Base-by-base conservation (phyloP, 2,329 filamentous ascomycete genomes). In the Proliferodiscus dingleyae region DNA sequence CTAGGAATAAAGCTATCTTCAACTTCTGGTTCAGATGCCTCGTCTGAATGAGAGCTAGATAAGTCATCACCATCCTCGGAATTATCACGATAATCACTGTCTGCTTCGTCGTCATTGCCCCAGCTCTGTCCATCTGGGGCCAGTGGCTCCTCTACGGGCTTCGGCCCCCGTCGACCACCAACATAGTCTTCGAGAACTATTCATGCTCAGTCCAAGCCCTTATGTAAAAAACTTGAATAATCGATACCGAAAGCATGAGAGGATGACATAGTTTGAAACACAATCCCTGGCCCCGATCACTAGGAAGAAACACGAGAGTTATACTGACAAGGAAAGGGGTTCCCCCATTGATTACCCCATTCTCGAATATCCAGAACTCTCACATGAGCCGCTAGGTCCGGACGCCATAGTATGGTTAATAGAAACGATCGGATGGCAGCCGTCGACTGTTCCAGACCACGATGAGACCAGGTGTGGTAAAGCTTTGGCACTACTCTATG, bases 351-450 rank as follows among this genome's bases (percentile, higher is more conserved):
- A 24, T 42, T n/a, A 5, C 43, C 41, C 48, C 51, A 47, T 34
- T 53, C 46, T 13, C 48, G 36, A 21, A 53, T 7, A 43, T 53
- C 51, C 32, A 53, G 23, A n/a, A 23, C 43, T 23, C 39, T 33
- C 3, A 53, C 50, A 29, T 44, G 30, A 15, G 24, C 23, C 4
- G 50, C 50, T 15, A 53, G 26, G 26, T 50, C 50, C 5, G 41
- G 37, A n/a, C 48, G 43, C 45, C 43, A 49, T 28, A 41, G 26
- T 6, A 51, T 21, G 1, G 51, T 51, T 19, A 44, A 11, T 5
- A 46, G 28, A 23, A 51, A 53, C n/a, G 7, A 11, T 18, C 41
- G 39, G 13, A 49, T 32, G 3, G 26, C 33, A 16, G 41, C 37
- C 8, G n/a, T 30, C 2, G 37, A 23, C 23, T 51, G 34, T 13